Base-by-base conservation (phyloP, 1,139 yeast species). In the Kodamaea plutei region DNA sequence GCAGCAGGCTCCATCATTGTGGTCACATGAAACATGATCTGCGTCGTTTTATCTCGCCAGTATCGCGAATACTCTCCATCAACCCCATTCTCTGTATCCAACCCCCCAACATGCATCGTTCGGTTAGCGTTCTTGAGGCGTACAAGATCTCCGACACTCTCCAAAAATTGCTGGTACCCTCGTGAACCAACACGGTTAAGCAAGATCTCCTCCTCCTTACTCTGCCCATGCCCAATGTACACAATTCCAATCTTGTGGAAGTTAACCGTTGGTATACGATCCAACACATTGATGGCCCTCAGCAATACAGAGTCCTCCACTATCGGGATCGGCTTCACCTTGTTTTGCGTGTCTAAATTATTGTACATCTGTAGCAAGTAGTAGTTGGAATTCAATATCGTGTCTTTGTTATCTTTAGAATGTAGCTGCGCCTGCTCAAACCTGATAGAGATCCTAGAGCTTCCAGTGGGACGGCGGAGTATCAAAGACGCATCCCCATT, bases 21-120 rank as follows among this genome's bases (percentile, higher is more conserved):
- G 1, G 88, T 79, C 3, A 84, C 72, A 52, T 87, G 95, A 55
- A 76, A 87, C 7, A 84, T 72, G 29, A 85, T 59, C 49, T 84
- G 95, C 1, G 78, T 68, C 20, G 76, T 73, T 48, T 80, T 78
- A 42, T 82, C 84, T 31, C 73, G 68, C 88, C 91, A 84, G 31
- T 76, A 75, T 34, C 82, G 61, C 0, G 94, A 85, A 48, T 61
- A 81, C 38, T 81, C 79, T 4, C 96, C 96, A 58, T 84, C 95
- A 16, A 66, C 52, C 41, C 79, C 79, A 39, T 68, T 69, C 33
- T 71, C 79, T 0, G 77, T 78, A 43, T 85, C 95, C 26, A 87
- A 62, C 0, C 95, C 95, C 12, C 95, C 96, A 20, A 79, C 76
- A 46, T 84, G 85, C 12, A 77, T 66, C 23, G 69, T 64, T 19